A percentile compares a stretch with the other conserved stretches of the same genome.
Evolutionary conservation across 2,329 filamentous ascomycete species (phyloP).

Genomic region (Epichloe gansuensis): DNA sequence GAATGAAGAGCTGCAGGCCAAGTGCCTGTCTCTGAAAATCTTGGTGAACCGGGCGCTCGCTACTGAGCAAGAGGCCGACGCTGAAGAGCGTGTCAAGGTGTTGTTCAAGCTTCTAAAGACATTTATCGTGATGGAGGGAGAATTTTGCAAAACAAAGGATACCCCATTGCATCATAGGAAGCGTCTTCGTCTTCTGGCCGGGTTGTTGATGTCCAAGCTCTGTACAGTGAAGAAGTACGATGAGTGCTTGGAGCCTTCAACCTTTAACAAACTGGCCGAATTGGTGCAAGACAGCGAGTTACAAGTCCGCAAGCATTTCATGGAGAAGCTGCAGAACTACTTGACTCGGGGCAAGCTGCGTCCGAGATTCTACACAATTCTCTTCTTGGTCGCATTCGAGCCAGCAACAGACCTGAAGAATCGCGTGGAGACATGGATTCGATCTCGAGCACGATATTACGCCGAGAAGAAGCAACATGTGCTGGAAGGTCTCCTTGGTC

Average conservation of each 20-base stretch:
- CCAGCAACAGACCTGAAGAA: slow-evolving; percentile 61
- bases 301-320: slow-evolving; percentile 66
- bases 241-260: slow-evolving; percentile 54
- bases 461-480: slow-evolving; percentile 44
- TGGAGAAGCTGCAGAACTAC: slow-evolving; percentile 83
- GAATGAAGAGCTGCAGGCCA: slow-evolving; percentile 73
- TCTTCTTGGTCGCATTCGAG: slow-evolving; percentile 88
- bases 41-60: slow-evolving; percentile 74
- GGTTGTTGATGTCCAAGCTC: slow-evolving; percentile 71
- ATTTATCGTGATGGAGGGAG: slow-evolving; percentile 63
- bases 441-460: slow-evolving; percentile 62
- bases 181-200: slow-evolving; percentile 70
- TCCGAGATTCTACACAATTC: slow-evolving; percentile 72
- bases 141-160: slow-evolving; percentile 61
- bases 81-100: slow-evolving; percentile 48
- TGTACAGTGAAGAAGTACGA: slow-evolving; percentile 69
- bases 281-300: slow-evolving; percentile 67
- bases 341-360: slow-evolving; percentile 60
- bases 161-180: slow-evolving; percentile 70
- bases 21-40: slow-evolving; percentile 72
- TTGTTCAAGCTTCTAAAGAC: slow-evolving; percentile 72
- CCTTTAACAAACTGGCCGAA: slow-evolving; percentile 73
- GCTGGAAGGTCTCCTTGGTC: slow-evolving; percentile 70
- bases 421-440: slow-evolving; percentile 76
- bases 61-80: slow-evolving; percentile 36